These are phyloP conservation scores for Pythium graminicola DNA, from an alignment of 352 stramenopile genomes.

Conservation along the genomic window DNA sequence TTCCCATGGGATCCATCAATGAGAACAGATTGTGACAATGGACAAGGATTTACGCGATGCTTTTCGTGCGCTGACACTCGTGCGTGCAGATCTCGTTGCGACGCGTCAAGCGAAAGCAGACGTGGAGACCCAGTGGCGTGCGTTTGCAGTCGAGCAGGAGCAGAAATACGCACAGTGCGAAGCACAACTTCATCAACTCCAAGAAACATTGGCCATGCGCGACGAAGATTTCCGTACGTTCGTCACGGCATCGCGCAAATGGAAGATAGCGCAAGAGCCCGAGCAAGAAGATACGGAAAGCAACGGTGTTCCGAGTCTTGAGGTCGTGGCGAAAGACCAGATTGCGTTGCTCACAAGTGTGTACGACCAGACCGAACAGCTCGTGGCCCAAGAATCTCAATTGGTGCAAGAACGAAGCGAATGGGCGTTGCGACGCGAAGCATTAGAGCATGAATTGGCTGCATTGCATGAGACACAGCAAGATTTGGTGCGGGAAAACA, in stretches of 20 bases:
- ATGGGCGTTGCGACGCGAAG: slow-evolving; percentile 24
- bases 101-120: slow-evolving; percentile 17
- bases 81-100: slow-evolving; percentile 31
- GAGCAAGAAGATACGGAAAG: slow-evolving; percentile 1
- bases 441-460: slow-evolving; percentile 14
- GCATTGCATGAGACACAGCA: slow-evolving; percentile 15
- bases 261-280: not conserved
- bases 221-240: not conserved
- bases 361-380: slow-evolving; percentile 15
- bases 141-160: not conserved
- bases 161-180: not conserved
- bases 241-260: not conserved
- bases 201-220: slow-evolving; percentile 11
- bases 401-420: slow-evolving; percentile 28
- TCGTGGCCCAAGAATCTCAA: slow-evolving; percentile 21
- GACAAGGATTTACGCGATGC: slow-evolving; percentile 51
- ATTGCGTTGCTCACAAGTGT: slow-evolving; percentile 24
- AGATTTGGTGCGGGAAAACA: slow-evolving; percentile 29
- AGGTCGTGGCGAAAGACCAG: slow-evolving; percentile 9
- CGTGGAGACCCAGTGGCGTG: slow-evolving; percentile 10
- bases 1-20: not conserved
- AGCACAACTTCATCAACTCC: slow-evolving; percentile 3
- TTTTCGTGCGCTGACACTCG: slow-evolving; percentile 38
- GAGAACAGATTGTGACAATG: slow-evolving; percentile 13
- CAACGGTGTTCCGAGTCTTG: not conserved